Evolutionary conservation across 495 filamentous ascomycete species (phyloP), one percentile per base, ranked within the genome.

Genomic region (Podospora tetraspora): DNA sequence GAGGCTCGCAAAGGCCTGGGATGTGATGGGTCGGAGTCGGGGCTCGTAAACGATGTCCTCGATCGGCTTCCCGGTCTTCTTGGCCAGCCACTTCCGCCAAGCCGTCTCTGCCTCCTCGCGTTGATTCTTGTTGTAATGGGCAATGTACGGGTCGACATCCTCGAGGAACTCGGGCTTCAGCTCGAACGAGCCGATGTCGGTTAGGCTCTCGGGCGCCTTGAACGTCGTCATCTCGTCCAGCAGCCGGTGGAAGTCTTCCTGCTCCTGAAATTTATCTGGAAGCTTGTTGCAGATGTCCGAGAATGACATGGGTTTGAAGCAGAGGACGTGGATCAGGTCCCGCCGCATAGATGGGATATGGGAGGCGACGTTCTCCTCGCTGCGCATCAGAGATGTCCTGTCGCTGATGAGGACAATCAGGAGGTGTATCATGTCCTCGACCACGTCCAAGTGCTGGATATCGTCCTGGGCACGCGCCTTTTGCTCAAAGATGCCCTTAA

Each of bases 111-210:
- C 91, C 75, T 99, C 95, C 72, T 99, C 95, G 27, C 95, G 90
- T 77, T 98, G 96, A 76, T 98, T 98, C 77, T 97, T 96, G 70
- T 87, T 93, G 79, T 95, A 99, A 71, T 97, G 92, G 16, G 93
- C 89, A 72, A 92, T 92, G 74, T 97, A 99, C 5, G 95, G 95
- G 76, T 99, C 95, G 30, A 98, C 86, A 27, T 96, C 84, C 64
- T 91, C 90, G 29, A 96, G 83, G 70, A 89, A 92, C 66, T 97
- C 85, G 0, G 89, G 86, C 78, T 94, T 97, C 57, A 99, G 82
- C 74, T 96, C 93, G 72, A 99, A 98, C 1, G 91, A 96, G 29
- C 95, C 95, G 11, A 91, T 89, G 78, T 98, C 95, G 32, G 90
- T 91, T 43, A 99, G 75, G 10, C 95, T 94, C 76, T 98, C 95